phyloP scores from a whole-genome alignment of 352 stramenopile species.

The Thraustochytrium sp. region DNA sequence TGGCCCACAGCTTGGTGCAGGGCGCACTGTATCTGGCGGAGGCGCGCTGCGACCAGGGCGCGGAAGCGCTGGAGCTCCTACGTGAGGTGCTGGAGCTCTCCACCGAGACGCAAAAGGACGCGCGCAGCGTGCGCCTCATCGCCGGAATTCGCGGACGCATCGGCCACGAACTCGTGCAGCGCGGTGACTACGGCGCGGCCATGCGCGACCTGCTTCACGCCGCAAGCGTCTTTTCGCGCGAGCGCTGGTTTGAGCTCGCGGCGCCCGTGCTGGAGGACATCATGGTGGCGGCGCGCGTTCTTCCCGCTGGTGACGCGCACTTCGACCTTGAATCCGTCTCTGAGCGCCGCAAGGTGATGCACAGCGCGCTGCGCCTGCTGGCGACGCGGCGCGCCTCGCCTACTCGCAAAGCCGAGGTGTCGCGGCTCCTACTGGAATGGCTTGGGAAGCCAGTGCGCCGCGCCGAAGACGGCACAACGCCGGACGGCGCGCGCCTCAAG shows the following conservation, averaged over 20 bases:
- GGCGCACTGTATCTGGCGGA: constrained; percentile 9
- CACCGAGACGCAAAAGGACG: not conserved
- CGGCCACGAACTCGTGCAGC: not conserved
- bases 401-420: not conserved
- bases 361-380: not conserved
- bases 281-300: not conserved
- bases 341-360: constrained; percentile 6
- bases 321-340: constrained; percentile 12
- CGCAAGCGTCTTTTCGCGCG: not conserved
- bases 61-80: not conserved
- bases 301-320: not conserved
- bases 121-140: not conserved
- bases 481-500: constrained; percentile 25
- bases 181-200: not conserved
- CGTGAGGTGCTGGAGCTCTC: not conserved
- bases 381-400: not conserved
- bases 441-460: not conserved
- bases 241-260: not conserved
- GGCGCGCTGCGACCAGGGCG: not conserved
- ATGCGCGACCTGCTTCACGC: not conserved
- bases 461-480: not conserved
- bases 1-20: not conserved
- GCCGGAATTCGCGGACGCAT: not conserved
- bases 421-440: not conserved
- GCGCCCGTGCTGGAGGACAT: not conserved